A percentile compares a stretch with the other conserved stretches of the same genome.
phyloP scores from a whole-genome alignment of 108 stramenopile genomes.

The Schizochytrium sp. region DNA sequence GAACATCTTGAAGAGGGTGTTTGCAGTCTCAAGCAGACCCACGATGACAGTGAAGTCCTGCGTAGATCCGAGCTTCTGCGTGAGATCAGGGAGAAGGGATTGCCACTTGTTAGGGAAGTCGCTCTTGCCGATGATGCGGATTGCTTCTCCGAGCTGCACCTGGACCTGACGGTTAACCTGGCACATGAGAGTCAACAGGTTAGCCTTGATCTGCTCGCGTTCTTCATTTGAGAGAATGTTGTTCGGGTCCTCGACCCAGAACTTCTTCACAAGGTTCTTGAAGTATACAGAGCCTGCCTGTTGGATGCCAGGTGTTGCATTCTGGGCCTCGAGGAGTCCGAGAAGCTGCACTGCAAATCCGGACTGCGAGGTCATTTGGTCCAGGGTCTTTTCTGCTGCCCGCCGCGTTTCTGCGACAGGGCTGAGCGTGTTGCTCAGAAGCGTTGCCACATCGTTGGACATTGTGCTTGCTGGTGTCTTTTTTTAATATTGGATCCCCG shows the following conservation, averaged over 20 bases:
- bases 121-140: constrained; percentile 88
- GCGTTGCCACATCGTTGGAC: constrained; percentile 24
- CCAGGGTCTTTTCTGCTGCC: constrained; percentile 49
- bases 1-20: constrained; percentile 93
- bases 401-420: constrained; percentile 47
- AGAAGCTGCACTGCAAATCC: constrained; percentile 38
- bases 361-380: constrained; percentile 33
- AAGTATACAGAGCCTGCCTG: constrained; percentile 89
- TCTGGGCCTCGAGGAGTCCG: not conserved
- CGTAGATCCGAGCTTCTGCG: constrained; percentile 79
- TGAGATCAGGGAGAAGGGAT: constrained; percentile 88
- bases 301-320: not conserved
- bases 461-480: not conserved
- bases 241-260: constrained; percentile 79
- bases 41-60: constrained; percentile 83
- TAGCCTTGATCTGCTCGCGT: constrained; percentile 86
- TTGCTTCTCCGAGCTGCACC: constrained; percentile 89
- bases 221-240: constrained; percentile 74
- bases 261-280: constrained; percentile 95
- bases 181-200: constrained; percentile 96
- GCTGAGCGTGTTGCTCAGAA: constrained; percentile 40
- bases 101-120: constrained; percentile 97
- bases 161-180: constrained; percentile 89
- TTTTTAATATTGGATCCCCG: not conserved
- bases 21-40: constrained; percentile 93